phyloP scores from a whole-genome alignment of 192 early-diverging fungal species.

The Chytriomyces hyalinus region DNA sequence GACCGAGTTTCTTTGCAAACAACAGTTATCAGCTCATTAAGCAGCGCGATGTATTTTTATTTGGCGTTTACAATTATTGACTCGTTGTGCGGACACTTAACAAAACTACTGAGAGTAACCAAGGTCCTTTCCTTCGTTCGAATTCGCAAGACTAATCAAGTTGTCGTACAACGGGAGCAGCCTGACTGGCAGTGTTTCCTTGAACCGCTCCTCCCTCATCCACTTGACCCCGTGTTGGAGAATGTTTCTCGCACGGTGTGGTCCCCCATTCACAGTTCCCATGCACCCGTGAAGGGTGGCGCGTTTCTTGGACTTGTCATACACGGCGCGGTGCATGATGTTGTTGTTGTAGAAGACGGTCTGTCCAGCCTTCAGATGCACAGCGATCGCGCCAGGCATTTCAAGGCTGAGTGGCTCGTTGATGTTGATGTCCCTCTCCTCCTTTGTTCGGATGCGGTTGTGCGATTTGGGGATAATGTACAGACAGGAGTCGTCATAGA shows the following conservation, averaged over 20 bases:
- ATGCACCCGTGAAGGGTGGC: conserved; percentile 55
- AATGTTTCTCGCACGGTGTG: conserved; percentile 52
- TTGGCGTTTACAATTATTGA: background rate
- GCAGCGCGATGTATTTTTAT: background rate
- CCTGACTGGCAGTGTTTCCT: conserved; percentile 42
- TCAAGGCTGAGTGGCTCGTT: conserved; percentile 48
- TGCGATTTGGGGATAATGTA: conserved; percentile 54
- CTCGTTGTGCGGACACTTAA: background rate
- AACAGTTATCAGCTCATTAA: too few relatives aligned
- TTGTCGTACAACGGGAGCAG: conserved; percentile 45
- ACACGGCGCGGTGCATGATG: conserved; percentile 56
- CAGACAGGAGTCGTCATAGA: conserved; percentile 56
- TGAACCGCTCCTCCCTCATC: conserved; percentile 50
- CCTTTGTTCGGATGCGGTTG: conserved; percentile 45
- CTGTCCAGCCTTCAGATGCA: conserved; percentile 51
- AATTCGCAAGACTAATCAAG: conserved; percentile 40
- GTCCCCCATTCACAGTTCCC: conserved; percentile 53
- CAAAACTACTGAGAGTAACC: conserved; percentile 22
- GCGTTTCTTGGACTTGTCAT: conserved; percentile 44
- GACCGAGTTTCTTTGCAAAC: too few relatives aligned
- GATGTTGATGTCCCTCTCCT: conserved; percentile 51
- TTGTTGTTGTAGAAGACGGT: conserved; percentile 64
- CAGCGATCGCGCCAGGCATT: conserved; percentile 50
- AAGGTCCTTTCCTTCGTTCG: conserved; percentile 23
- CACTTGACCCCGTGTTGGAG: conserved; percentile 58